Evolutionary conservation across 2,329 filamentous ascomycete species (phyloP).

Genomic region (Trematosphaeria pertusa): DNA sequence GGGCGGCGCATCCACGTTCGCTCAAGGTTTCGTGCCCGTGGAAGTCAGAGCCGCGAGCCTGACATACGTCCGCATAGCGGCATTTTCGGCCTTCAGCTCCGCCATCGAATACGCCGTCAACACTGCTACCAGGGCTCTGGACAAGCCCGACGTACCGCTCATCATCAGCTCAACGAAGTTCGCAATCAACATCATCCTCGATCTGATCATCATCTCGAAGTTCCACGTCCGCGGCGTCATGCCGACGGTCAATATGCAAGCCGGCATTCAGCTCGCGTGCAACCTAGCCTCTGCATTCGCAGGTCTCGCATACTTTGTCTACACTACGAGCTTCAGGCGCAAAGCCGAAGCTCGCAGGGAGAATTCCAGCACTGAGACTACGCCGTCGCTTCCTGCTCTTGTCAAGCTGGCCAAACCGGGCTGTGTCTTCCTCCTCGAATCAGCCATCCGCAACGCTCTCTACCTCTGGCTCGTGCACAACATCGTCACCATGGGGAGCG

Average conservation of each 20-base stretch:
- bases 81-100: conserved; percentile 68
- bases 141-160: conserved; percentile 72
- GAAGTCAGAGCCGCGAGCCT: conserved; percentile 64
- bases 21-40: conserved; percentile 67
- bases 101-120: conserved; percentile 69
- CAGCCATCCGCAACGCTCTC: conserved; percentile 70
- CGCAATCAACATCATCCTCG: conserved; percentile 69
- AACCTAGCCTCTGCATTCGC: conserved; percentile 38
- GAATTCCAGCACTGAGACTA: conserved; percentile 5
- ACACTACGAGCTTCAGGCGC: conserved; percentile 44
- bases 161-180: conserved; percentile 71
- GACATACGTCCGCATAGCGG: conserved; percentile 69
- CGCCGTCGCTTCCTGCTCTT: conserved; percentile 52
- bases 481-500: conserved; percentile 67
- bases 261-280: conserved; percentile 67
- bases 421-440: conserved; percentile 67
- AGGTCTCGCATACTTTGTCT: conserved; percentile 68
- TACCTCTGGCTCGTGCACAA: conserved; percentile 74
- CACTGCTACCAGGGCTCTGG: conserved; percentile 68
- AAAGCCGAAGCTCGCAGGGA: conserved; percentile 18
- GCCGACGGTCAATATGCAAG: conserved; percentile 70
- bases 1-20: conserved; percentile 61
- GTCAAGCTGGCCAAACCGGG: conserved; percentile 64
- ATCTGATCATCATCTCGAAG: conserved; percentile 70
- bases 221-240: conserved; percentile 64